Percentiles rank a stretch among this genome's conserved stretches.
These are phyloP conservation scores for Stylonectria norvegica DNA, from an alignment of 2,329 filamentous ascomycete genomes.

Conservation along the genomic window DNA sequence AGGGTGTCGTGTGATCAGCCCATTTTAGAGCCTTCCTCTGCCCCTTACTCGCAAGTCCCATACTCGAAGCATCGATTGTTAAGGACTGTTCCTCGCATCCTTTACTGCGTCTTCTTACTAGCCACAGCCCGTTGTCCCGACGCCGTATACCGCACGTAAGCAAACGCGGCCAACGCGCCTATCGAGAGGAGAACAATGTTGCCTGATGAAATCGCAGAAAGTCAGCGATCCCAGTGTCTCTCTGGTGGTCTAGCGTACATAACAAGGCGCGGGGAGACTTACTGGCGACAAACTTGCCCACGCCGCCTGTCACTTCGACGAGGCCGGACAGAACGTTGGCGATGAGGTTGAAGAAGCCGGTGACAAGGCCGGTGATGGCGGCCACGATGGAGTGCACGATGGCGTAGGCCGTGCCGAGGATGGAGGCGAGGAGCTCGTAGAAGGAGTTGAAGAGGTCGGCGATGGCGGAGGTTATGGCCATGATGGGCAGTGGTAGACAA, in stretches of 20 bases:
- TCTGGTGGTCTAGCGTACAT: not conserved
- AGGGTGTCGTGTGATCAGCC: too few relatives aligned
- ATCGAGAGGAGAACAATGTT: conserved; percentile 35
- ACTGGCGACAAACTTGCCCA: conserved; percentile 40
- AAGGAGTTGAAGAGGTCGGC: conserved; percentile 39
- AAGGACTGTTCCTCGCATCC: too few relatives aligned
- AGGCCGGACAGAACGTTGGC: conserved; percentile 35
- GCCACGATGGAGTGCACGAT: conserved; percentile 33
- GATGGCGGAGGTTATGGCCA: conserved; percentile 36
- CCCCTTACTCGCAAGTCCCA: too few relatives aligned
- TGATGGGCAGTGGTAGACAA: conserved; percentile 16
- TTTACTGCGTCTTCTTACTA: conserved; percentile 32
- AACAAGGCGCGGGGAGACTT: conserved; percentile 12
- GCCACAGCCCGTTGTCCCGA: conserved; percentile 27
- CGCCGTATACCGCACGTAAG: conserved; percentile 33
- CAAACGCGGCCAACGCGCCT: conserved; percentile 32
- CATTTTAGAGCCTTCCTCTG: too few relatives aligned
- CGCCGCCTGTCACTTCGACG: conserved; percentile 36
- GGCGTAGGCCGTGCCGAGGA: conserved; percentile 34
- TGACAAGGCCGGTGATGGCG: conserved; percentile 35
- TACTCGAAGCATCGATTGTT: too few relatives aligned
- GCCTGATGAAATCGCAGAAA: conserved; percentile 23
- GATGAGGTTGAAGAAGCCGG: conserved; percentile 35
- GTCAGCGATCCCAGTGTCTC: not conserved
- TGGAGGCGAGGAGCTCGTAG: conserved; percentile 39